Conservation (phyloP, 129 eudicot species). For the Pittosporum tobira region DNA sequence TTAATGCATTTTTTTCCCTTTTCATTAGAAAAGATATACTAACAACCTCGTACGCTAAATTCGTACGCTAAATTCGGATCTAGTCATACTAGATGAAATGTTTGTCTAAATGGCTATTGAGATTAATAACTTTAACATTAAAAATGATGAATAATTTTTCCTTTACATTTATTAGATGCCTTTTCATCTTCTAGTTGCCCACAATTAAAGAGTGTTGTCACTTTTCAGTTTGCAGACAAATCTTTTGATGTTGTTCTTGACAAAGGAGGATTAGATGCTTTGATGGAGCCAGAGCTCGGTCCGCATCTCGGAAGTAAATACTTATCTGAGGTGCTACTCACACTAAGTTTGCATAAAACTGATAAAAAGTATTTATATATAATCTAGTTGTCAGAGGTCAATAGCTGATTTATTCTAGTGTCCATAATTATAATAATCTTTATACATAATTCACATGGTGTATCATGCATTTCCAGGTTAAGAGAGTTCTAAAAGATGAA, state of each 20-base stretch:
- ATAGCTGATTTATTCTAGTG: neutral
- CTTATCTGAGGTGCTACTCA: conserved; percentile 66
- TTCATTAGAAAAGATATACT: too few species aligned
- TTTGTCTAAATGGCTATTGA: too few species aligned
- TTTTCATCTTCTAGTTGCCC: conserved; percentile 1
- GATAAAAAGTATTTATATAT: conserved; percentile 9
- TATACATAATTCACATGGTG: conserved; percentile 11
- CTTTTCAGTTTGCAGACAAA: conserved; percentile 64
- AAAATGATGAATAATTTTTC: neutral
- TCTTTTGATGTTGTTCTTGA: conserved; percentile 68
- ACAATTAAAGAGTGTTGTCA: conserved; percentile 13
- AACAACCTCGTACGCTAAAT: too few species aligned
- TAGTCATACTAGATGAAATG: too few species aligned
- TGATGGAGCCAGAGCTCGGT: conserved; percentile 93
- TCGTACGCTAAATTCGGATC: too few species aligned
- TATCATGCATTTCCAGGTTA: conserved; percentile 52
- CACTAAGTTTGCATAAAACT: conserved; percentile 13
- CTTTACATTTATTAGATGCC: neutral
- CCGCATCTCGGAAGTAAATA: conserved; percentile 60
- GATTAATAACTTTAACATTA: too few species aligned
- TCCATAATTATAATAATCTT: neutral
- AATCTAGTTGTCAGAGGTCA: conserved; percentile 3
- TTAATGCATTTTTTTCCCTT: too few species aligned
- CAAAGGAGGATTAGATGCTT: conserved; percentile 95
- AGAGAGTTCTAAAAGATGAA: conserved; percentile 65